Evolutionary conservation across 2,329 filamentous ascomycete genomes (phyloP).

Genomic region (Tolypocladium cylindrosporum): DNA sequence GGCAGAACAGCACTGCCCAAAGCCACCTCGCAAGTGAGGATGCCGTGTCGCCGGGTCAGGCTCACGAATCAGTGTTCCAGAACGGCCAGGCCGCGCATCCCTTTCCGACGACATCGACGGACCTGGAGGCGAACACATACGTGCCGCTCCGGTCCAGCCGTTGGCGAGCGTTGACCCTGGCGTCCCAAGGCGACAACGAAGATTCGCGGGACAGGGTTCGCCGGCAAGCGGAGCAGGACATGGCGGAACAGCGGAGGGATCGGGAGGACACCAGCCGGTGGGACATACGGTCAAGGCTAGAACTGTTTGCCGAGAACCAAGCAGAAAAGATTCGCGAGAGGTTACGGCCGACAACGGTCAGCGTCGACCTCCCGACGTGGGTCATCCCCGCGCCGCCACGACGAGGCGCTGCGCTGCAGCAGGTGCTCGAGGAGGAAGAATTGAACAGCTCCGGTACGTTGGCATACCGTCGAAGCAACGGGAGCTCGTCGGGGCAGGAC

Average conservation of each 20-base stretch:
- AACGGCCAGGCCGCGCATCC: conserved; percentile 11
- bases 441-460: conserved; percentile 3
- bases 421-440: conserved; percentile 45
- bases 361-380: conserved; percentile 45
- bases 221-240: neutral
- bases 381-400: conserved; percentile 53
- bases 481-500: conserved; percentile 11
- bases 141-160: conserved; percentile 12
- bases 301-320: conserved; percentile 51
- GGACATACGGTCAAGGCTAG: conserved; percentile 47
- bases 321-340: conserved; percentile 50
- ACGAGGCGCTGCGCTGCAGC: conserved; percentile 44
- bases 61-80: conserved; percentile 1
- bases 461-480: conserved; percentile 8
- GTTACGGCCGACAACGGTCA: conserved; percentile 42
- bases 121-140: conserved; percentile 17
- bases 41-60: conserved; percentile 1
- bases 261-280: conserved; percentile 28
- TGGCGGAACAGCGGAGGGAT: conserved; percentile 1
- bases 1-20: conserved; percentile 21
- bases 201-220: neutral
- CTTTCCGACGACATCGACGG: conserved; percentile 7
- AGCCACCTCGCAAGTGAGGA: conserved; percentile 16
- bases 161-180: conserved; percentile 12
- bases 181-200: neutral